Evolutionary conservation across 306 rosid genomes (phyloP).

Genomic region (Begonia peltatifolia): DNA sequence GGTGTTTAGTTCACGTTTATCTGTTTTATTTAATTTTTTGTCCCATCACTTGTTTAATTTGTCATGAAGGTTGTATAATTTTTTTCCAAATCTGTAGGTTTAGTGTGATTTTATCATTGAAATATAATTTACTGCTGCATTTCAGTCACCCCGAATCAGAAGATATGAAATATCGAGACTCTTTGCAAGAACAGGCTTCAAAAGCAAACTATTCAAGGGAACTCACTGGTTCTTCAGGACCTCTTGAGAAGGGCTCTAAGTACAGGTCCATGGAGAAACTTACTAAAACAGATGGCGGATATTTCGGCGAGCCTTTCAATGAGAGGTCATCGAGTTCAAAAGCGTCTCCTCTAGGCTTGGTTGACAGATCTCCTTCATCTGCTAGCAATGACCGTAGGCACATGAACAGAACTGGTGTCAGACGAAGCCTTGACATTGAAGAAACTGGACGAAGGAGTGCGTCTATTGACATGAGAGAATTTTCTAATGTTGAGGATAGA

Average conservation of each 20-base stretch:
- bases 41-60: no score
- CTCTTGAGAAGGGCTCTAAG: neutral
- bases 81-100: no score
- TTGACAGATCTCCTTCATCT: neutral
- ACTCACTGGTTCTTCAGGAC: neutral
- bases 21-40: no score
- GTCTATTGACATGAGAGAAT: neutral
- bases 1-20: no score
- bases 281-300: neutral
- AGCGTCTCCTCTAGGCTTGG: neutral
- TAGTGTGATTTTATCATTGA: neutral
- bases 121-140: neutral
- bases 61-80: no score
- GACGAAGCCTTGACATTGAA: neutral
- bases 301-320: neutral
- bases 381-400: neutral
- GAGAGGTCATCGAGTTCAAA: neutral
- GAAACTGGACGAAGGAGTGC: conserved; percentile 1
- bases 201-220: neutral
- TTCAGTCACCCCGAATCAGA: neutral
- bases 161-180: neutral
- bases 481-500: neutral
- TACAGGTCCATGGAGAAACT: neutral
- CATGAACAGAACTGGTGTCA: neutral
- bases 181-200: neutral